Base-by-base conservation (phyloP, 2,329 filamentous ascomycete species). In the Colletotrichum sp. region DNA sequence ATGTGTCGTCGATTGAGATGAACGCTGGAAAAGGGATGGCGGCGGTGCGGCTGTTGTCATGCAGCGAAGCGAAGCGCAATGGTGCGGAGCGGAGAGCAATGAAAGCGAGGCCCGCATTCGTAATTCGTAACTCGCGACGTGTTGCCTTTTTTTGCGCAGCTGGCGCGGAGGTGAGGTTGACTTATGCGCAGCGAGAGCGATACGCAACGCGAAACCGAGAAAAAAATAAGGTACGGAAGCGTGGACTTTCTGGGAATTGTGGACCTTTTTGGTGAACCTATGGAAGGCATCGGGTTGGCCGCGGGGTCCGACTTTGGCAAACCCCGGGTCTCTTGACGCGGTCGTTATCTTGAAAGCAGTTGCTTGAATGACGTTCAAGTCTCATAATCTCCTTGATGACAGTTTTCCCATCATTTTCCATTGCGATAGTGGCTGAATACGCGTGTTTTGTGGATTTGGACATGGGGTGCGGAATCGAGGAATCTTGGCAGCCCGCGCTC, bases 401-500 rank as follows among this genome's bases (percentile, higher is more conserved):
- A 28, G 3, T n/a, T 21, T 30, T 13, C 0, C 59, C 28, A n/a
- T 28, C 59, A 62, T 32, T 62, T 34, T 10, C 24, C 59, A 13
- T 62, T 8, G 26, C 28, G 24, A 30, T 62, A 32, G 28, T 62
- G 28, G 59, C 26, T 30, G 28, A 30, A 62, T 30, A 62, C 59
- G 59, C 28, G 59, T 30, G 28, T 62, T 62, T 18, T 16, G 26
- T 24, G 34, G 62, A 65, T 4, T 21, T 65, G 0, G 10, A 7
- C 30, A 69, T 2, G 66, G 66, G 32, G 34, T 60, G 52, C 70
- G 70, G 63, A 49, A n/a, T 15, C 26, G 44, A 18, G 70, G 63
- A 72, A 13, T n/a, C 70, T 72, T 68, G 70, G 70, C 63, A 36
- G 44, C 21, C 70, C 70, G 70, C 63, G 26, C 52, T 39, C 70